These are phyloP conservation scores for Leccinum griseonigrum DNA, from an alignment of 1,284 basidiomycete species.

Conservation along the genomic window DNA sequence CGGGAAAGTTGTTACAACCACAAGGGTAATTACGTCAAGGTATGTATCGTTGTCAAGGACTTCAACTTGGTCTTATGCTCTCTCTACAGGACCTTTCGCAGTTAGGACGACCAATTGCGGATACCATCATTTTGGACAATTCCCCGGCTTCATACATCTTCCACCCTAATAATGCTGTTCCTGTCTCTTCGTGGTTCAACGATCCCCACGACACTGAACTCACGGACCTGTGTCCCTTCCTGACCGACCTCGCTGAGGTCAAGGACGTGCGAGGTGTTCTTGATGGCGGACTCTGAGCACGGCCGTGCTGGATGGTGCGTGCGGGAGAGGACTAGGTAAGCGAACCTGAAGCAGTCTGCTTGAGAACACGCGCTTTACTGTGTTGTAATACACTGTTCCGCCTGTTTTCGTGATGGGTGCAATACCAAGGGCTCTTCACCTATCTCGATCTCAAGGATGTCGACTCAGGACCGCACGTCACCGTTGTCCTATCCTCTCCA, in stretches of 20 bases:
- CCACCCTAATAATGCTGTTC: constrained; percentile 98
- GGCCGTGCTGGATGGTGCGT: constrained; percentile 19
- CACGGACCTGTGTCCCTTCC: constrained; percentile 92
- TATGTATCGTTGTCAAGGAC: constrained; percentile 31
- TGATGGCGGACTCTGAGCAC: constrained; percentile 69
- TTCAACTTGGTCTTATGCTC: constrained; percentile 12
- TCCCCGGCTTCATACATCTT: constrained; percentile 99
- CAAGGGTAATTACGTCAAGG: constrained; percentile 99
- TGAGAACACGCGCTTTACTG: constrained; percentile 22
- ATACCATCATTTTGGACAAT: constrained; percentile 98
- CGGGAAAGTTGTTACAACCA: constrained; percentile 99
- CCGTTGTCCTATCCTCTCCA: constrained; percentile 5
- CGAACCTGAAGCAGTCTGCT: constrained; percentile 16
- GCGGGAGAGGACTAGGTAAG: constrained; percentile 17
- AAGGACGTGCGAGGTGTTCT: constrained; percentile 93
- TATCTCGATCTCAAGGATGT: constrained; percentile 18
- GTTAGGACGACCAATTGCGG: constrained; percentile 87
- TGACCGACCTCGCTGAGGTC: constrained; percentile 82
- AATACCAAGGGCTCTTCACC: constrained; percentile 29
- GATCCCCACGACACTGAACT: constrained; percentile 97
- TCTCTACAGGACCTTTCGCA: constrained; percentile 86
- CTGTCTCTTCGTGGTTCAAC: constrained; percentile 99
- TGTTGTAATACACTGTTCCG: constrained; percentile 31
- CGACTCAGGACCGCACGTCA: neutral
- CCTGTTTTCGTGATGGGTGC: constrained; percentile 32